Conservation (phyloP, 352 stramenopile genomes). For the Phytophthora niederhauseri region DNA sequence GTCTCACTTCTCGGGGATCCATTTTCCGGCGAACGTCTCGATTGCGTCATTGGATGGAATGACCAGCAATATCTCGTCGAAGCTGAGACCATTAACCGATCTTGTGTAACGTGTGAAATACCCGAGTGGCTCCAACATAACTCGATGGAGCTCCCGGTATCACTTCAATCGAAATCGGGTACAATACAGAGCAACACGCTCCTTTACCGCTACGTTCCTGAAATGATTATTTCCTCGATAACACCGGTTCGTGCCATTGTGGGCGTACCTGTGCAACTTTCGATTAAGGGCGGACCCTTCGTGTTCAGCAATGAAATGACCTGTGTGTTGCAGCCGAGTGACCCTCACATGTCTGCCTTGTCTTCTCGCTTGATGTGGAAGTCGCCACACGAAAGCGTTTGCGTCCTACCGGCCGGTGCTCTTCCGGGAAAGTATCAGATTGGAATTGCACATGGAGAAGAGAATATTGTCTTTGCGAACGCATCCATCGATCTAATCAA, state of each 20-base stretch:
- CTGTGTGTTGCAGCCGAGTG: slow-evolving; percentile 28
- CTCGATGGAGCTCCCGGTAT: slow-evolving; percentile 37
- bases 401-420: slow-evolving; percentile 15
- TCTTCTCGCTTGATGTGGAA: slow-evolving; percentile 29
- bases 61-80: slow-evolving; percentile 10
- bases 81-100: slow-evolving; percentile 31
- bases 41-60: slow-evolving; percentile 54
- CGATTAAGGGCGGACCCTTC: slow-evolving; percentile 36
- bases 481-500: slow-evolving; percentile 31
- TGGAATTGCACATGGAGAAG: slow-evolving; percentile 35
- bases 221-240: slow-evolving; percentile 27
- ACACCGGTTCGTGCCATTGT: slow-evolving; percentile 28
- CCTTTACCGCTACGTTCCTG: slow-evolving; percentile 42
- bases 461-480: slow-evolving; percentile 20
- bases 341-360: not conserved
- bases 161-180: slow-evolving; percentile 25
- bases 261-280: slow-evolving; percentile 16
- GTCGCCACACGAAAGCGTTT: slow-evolving; percentile 37
- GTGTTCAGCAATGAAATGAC: slow-evolving; percentile 17
- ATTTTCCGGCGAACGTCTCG: slow-evolving; percentile 18
- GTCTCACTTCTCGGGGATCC: slow-evolving; percentile 30
- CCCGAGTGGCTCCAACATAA: slow-evolving; percentile 23
- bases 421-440: slow-evolving; percentile 26
- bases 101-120: slow-evolving; percentile 35
- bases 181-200: slow-evolving; percentile 43